Evolutionary conservation across 2,329 filamentous ascomycete species (phyloP).

Genomic region (Neonectria magnoliae): DNA sequence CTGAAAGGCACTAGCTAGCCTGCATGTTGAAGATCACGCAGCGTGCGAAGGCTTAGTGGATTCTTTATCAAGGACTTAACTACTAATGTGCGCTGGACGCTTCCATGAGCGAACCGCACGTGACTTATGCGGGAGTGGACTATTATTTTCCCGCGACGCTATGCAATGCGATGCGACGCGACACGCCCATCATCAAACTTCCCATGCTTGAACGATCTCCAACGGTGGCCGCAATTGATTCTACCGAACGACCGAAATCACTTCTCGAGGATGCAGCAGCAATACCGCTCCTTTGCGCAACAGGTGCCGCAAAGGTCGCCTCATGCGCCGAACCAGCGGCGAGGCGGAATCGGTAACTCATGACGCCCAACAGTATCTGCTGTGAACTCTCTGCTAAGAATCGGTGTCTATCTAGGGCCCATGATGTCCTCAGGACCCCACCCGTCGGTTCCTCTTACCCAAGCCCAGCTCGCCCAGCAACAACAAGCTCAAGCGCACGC

Average conservation of each 20-base stretch:
- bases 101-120: slow-evolving; percentile 21
- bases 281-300: slow-evolving; percentile 63
- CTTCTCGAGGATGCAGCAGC: slow-evolving; percentile 58
- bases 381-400: slow-evolving; percentile 10
- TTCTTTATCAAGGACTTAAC: no score
- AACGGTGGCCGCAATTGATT: slow-evolving; percentile 22
- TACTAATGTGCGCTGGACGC: no score
- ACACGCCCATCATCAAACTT: slow-evolving; percentile 34
- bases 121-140: slow-evolving; percentile 24
- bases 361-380: slow-evolving; percentile 3
- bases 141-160: slow-evolving; percentile 33
- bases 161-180: slow-evolving; percentile 38
- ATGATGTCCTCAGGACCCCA: slow-evolving; percentile 67
- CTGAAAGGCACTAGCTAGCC: no score
- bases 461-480: slow-evolving; percentile 62
- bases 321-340: slow-evolving; percentile 59
- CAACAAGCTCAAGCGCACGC: slow-evolving; percentile 64
- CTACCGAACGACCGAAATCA: slow-evolving; percentile 8
- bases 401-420: slow-evolving; percentile 53
- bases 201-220: slow-evolving; percentile 3
- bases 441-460: slow-evolving; percentile 61
- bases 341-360: slow-evolving; percentile 62
- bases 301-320: slow-evolving; percentile 61
- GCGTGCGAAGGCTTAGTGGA: no score
- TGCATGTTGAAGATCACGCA: background rate